Percentiles rank a stretch among this genome's conserved stretches.
Conservation (phyloP, 2,329 filamentous ascomycete genomes). For the Colletotrichum gloeosporioides region DNA sequence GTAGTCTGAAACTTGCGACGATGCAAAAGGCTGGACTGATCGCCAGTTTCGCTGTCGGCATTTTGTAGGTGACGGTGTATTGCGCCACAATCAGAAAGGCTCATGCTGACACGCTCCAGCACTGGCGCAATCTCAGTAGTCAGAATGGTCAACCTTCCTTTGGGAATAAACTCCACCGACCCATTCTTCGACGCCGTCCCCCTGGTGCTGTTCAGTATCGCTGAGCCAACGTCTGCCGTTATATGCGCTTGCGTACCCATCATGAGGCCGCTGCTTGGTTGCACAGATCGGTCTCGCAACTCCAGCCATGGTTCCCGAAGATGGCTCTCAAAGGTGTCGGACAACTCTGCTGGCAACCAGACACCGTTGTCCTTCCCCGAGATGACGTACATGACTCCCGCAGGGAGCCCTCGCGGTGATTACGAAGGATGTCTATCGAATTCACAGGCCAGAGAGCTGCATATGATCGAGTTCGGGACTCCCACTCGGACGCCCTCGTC, state of each 20-base stretch:
- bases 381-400: neutral
- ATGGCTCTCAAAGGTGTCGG: neutral
- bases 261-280: neutral
- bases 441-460: neutral
- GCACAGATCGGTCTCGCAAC: neutral
- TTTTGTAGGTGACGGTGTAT: neutral
- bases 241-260: neutral
- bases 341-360: neutral
- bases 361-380: neutral
- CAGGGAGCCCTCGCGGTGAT: neutral
- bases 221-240: neutral
- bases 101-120: neutral
- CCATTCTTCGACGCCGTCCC: neutral
- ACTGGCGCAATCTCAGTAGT: neutral
- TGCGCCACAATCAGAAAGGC: accelerated
- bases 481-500: neutral
- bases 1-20: neutral
- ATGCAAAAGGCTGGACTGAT: constrained; percentile 11
- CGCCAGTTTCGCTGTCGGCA: constrained; percentile 10
- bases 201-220: neutral
- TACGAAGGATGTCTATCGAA: neutral
- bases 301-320: neutral
- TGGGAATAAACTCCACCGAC: neutral
- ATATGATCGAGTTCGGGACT: neutral
- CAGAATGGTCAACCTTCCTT: neutral